A percentile compares a stretch with the other conserved stretches of the same genome.
Conservation (phyloP, 2,329 filamentous ascomycete genomes). For the Fonsecaea pedrosoi region DNA sequence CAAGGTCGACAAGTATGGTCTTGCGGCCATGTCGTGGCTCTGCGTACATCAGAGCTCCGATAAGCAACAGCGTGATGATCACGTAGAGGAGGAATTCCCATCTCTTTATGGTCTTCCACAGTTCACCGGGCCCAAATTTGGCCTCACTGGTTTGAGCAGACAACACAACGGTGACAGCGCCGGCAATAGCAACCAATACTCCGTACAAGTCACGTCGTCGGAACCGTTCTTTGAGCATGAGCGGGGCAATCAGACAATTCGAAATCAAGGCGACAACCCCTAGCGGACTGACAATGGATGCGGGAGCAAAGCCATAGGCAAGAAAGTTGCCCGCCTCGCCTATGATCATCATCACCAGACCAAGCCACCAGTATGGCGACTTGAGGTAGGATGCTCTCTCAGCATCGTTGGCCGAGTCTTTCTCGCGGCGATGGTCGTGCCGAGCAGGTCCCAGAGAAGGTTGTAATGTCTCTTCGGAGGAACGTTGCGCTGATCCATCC, state of each 20-base stretch:
- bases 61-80: conserved; percentile 74
- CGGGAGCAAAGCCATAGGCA: conserved; percentile 95
- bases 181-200: conserved; percentile 82
- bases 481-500: conserved; percentile 26
- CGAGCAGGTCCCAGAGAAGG: conserved; percentile 10
- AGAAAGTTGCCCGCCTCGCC: conserved; percentile 97
- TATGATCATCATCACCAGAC: conserved; percentile 88
- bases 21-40: conserved; percentile 84
- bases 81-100: conserved; percentile 93
- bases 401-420: conserved; percentile 48
- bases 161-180: conserved; percentile 89
- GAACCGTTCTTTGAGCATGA: conserved; percentile 91
- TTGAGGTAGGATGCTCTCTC: conserved; percentile 77
- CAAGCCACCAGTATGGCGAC: conserved; percentile 95
- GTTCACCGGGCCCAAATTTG: conserved; percentile 86
- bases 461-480: conserved; percentile 8
- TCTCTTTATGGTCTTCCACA: conserved; percentile 85
- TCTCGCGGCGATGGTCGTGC: conserved; percentile 21
- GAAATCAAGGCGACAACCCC: conserved; percentile 96
- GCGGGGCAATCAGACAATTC: conserved; percentile 94
- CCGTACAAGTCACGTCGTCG: conserved; percentile 84
- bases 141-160: conserved; percentile 89
- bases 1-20: conserved; percentile 89
- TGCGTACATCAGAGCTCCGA: conserved; percentile 77
- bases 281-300: conserved; percentile 93